Base-by-base conservation (phyloP, 2,329 filamentous ascomycete species). In the Stemphylium vesicarium region DNA sequence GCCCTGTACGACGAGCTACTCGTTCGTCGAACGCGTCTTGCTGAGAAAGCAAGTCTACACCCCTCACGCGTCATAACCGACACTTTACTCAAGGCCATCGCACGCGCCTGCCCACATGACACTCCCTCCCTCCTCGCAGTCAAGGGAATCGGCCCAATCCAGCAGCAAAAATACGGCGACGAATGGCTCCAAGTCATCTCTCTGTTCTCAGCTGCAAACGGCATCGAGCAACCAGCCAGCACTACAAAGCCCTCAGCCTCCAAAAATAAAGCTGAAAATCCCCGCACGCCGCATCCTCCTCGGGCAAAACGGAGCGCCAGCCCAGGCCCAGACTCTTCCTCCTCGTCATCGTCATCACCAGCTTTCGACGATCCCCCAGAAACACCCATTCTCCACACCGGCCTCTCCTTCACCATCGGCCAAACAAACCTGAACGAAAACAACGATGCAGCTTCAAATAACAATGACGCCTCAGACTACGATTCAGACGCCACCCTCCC, bases 181-280 rank as follows among this genome's bases (percentile, higher is more conserved):
- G 60, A 60, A 6, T 71, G 68, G 64, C 57, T 75, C 3, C 56
- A 67, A 12, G 53, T 69, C 10, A 66, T 74, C 5, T 48, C 54
- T 3, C 40, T 52, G 1, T 71, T 67, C 22, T 20, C 62, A 9
- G 42, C 48, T 2, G 39, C 31, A 8, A 47, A 65, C 24, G 41
- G 45, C 11, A 24, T 52, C 16, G 11, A 48, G 10, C 18, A 40
- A n/a, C 11, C 40, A 12, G 38, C 15, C 4, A 49, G 33, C 8
- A 22, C 22, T 15, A 24, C 50, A 4, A 22, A 41, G 13, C 10
- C n/a, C 9, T 16, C 12, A 15, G 18, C 43, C 12, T 18, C 42
- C 4, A 47, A 51, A 35, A 4, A 24, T 1, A 31, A 29, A 11
- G 5, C 15, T n/a, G 18, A 56, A 29, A 45, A 18, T 35, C 40